Conservation (phyloP, 2,329 filamentous ascomycete genomes). For the Phialocephala subalpina region DNA sequence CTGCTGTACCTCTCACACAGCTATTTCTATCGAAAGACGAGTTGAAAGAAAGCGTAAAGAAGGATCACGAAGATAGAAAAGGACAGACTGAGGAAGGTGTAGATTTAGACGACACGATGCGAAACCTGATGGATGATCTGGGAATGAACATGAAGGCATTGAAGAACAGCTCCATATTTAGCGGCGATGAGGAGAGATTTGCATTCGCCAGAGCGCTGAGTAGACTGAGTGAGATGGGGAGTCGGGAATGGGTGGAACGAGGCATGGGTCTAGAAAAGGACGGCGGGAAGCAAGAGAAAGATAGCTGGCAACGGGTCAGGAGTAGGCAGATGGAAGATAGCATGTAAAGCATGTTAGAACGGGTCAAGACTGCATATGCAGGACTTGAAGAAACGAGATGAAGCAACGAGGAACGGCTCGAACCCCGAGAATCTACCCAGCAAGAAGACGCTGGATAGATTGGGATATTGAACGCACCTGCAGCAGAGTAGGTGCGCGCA, state of each 20-base stretch:
- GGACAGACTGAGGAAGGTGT: conserved; percentile 47
- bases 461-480: not conserved
- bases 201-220: conserved; percentile 91
- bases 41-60: conserved; percentile 65
- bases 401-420: conserved; percentile 8
- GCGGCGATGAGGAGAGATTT: conserved; percentile 94
- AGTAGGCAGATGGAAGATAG: conserved; percentile 58
- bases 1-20: conserved; percentile 82
- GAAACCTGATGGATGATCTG: conserved; percentile 85
- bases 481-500: not conserved
- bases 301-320: conserved; percentile 56
- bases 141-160: conserved; percentile 85
- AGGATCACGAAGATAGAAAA: conserved; percentile 50
- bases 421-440: not conserved
- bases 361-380: conserved; percentile 1
- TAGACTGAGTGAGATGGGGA: conserved; percentile 90
- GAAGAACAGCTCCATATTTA: conserved; percentile 87
- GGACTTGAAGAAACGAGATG: conserved; percentile 2
- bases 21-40: conserved; percentile 83
- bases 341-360: conserved; percentile 34
- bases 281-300: conserved; percentile 53
- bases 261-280: conserved; percentile 59
- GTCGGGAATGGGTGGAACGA: conserved; percentile 91
- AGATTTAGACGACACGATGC: conserved; percentile 72
- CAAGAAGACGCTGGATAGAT: conserved; percentile 2